These are phyloP conservation scores for Fraxinus excelsior DNA, from an alignment of 257 asterid genomes.

Conservation along the genomic window DNA sequence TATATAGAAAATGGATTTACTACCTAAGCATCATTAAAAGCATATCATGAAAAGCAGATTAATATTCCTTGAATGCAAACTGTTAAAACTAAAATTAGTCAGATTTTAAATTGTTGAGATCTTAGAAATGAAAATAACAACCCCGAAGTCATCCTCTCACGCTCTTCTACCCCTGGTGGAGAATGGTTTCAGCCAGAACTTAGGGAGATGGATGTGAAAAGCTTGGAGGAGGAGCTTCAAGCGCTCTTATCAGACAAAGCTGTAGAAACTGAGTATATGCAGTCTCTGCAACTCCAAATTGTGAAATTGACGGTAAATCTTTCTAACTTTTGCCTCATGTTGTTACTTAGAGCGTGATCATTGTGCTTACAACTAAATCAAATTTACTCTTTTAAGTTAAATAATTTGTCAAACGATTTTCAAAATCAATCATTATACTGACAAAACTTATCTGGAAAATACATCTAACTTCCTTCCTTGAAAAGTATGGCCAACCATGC, in stretches of 20 bases:
- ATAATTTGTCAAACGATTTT: neutral
- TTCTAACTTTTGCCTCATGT: constrained; percentile 12
- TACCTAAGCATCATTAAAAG: constrained; percentile 5
- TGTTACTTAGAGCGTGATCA: constrained; percentile 2
- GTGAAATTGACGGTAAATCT: constrained; percentile 61
- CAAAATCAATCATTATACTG: neutral
- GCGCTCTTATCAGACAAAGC: constrained; percentile 70
- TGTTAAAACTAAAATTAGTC: constrained; percentile 6
- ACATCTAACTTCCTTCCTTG: neutral
- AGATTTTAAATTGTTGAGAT: neutral
- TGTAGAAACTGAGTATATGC: constrained; percentile 70
- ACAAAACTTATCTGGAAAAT: neutral
- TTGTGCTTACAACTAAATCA: neutral
- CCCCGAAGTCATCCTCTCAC: constrained; percentile 5
- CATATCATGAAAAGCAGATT: neutral
- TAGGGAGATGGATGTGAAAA: constrained; percentile 51
- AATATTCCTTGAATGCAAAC: neutral
- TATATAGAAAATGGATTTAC: neutral
- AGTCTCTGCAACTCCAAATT: constrained; percentile 74
- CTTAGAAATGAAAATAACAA: constrained; percentile 16
- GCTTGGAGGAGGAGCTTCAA: constrained; percentile 68
- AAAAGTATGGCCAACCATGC: neutral
- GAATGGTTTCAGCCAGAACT: constrained; percentile 62
- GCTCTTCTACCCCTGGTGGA: constrained; percentile 19
- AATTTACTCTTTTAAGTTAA: neutral